Evolutionary conservation across 192 early-diverging fungal genomes (phyloP), one percentile per base, ranked within the genome.

Genomic region (Coemansia sp.): DNA sequence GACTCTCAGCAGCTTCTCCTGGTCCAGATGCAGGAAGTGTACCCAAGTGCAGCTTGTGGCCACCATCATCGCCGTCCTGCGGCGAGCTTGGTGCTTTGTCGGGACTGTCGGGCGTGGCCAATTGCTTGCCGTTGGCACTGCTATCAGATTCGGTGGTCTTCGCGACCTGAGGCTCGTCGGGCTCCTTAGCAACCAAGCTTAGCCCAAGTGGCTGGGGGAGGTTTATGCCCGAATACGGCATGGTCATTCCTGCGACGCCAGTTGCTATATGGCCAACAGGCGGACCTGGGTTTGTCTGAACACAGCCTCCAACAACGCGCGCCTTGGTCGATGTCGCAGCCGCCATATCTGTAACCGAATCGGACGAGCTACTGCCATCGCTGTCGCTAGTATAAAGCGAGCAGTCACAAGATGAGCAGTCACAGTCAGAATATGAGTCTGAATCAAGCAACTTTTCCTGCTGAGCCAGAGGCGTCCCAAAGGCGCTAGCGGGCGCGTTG

Each of bases 331-430:
- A 22, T 1, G n/a, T 2, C 18, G 15, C 53, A 55, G 12, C 3
- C 10, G 58, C 18, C 58, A 24, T 12, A 2, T 39, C 35, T 8
- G 58, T 35, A 59, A n/a, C 58, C 58, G 18, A n/a, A 2, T 39
- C 58, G 2, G 35, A 59, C 11, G 58, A 59, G 58, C 60, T 53
- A 62, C 27, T 66, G 12, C 39, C 50, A n/a, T 68, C 69, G 15
- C 55, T 63, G 27, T 41, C 62, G 50, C 61, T 63, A 24, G 27
- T 65, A 39, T 69, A 82, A 39, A 68, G 35, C 2, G 80, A 82
- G 66, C 80, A 82, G 50, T 63, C 61, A 59, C 80, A 82, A 22
- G 74, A 67, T n/a, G 74, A 76, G 55, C 69, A 71, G 35, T 69
- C 76, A 50, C 38, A 65, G 56, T 65, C 65, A 6, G 74, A 74